Percentiles rank a stretch among this genome's conserved stretches.
Evolutionary conservation across 2,329 filamentous ascomycete genomes (phyloP).

Genomic region (Arthrobotrys sinensis): DNA sequence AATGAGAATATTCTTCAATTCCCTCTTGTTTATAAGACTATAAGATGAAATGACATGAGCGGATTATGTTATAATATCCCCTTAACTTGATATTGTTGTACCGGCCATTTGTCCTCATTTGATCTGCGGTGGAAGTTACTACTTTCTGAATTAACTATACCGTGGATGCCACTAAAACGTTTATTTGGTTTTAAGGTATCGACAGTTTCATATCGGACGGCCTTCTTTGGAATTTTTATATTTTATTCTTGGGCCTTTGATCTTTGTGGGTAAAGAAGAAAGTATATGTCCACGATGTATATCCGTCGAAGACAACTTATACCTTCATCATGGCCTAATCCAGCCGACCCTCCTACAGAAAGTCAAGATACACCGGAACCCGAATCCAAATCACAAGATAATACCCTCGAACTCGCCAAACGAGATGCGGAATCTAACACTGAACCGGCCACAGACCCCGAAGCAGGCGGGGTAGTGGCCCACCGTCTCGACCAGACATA

Average conservation of each 20-base stretch:
- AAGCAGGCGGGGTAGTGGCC: conserved; percentile 28
- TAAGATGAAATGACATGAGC: too few species aligned
- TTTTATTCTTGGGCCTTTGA: too few species aligned
- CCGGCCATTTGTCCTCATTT: too few species aligned
- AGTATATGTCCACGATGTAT: too few species aligned
- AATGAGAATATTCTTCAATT: conserved; percentile 55
- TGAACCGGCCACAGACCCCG: not conserved
- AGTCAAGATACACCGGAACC: not conserved
- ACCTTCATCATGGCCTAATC: too few species aligned
- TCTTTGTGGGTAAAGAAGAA: too few species aligned
- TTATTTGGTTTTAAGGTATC: not conserved
- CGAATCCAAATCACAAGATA: not conserved
- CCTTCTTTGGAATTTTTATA: too few species aligned
- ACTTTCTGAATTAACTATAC: not conserved
- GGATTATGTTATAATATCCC: too few species aligned
- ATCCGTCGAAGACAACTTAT: too few species aligned
- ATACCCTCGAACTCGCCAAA: conserved; percentile 6
- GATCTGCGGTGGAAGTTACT: conserved; percentile 6
- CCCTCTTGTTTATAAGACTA: conserved; percentile 34
- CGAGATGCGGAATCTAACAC: conserved; percentile 6
- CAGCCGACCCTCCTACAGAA: too few species aligned
- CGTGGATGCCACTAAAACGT: conserved; percentile 21
- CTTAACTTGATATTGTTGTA: too few species aligned
- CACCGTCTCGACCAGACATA: conserved; percentile 46
- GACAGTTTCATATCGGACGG: not conserved